phyloP scores from a whole-genome alignment of 495 filamentous ascomycete genomes.

The Venustampulla echinocandica region DNA sequence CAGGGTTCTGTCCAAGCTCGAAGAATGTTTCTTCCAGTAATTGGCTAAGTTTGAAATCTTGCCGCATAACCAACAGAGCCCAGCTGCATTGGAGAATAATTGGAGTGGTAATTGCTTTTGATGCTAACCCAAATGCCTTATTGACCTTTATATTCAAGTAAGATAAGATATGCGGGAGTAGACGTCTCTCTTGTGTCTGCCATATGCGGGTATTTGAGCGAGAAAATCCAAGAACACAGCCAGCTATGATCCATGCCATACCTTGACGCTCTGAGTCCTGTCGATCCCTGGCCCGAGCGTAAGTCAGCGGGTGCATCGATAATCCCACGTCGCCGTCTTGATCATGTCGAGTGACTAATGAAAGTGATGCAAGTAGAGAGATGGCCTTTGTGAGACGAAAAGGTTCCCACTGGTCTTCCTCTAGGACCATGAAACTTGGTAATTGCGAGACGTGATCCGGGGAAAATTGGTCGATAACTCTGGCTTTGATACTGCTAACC shows the following conservation, averaged over 20 bases:
- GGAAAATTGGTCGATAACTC: constrained; percentile 9
- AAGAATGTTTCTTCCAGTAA: background rate
- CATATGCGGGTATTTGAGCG: constrained; percentile 6
- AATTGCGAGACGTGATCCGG: constrained; percentile 21
- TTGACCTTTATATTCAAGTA: constrained; percentile 17
- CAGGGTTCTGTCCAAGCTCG: constrained; percentile 4
- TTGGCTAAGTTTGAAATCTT: constrained; percentile 15
- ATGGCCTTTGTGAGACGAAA: constrained; percentile 23
- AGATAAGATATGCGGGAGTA: constrained; percentile 23
- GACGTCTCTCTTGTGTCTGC: constrained; percentile 15
- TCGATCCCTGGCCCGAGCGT: constrained; percentile 18
- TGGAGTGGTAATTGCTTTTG: constrained; percentile 9
- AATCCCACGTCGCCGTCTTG: constrained; percentile 8
- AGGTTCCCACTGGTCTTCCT: constrained; percentile 20
- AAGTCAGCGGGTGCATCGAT: constrained; percentile 19
- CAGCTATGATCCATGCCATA: constrained; percentile 13
- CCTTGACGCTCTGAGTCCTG: constrained; percentile 13
- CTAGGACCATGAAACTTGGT: constrained; percentile 16
- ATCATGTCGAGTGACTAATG: constrained; percentile 17
- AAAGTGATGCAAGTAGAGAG: constrained; percentile 22
- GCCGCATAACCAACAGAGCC: constrained; percentile 17
- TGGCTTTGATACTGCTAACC: background rate
- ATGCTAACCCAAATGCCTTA: constrained; percentile 9
- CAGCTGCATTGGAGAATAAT: constrained; percentile 22
- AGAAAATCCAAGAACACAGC: constrained; percentile 21